Conservation (phyloP, 2,329 filamentous ascomycete species). For the Thielaviopsis cerberus region DNA sequence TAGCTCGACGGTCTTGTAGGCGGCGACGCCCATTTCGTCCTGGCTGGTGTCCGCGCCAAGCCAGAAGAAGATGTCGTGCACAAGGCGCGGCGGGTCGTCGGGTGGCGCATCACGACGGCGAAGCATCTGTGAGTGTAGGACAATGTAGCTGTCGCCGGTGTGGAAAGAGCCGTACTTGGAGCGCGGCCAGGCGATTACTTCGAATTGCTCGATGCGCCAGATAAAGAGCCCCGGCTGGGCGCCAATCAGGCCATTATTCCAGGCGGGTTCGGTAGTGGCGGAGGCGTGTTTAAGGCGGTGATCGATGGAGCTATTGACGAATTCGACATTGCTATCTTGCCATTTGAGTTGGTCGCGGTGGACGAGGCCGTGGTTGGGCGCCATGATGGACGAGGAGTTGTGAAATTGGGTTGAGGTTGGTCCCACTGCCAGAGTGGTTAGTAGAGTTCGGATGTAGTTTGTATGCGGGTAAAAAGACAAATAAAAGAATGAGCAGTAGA, state of each 20-base stretch:
- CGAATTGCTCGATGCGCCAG: conserved; percentile 51
- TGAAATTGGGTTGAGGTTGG: too few species aligned
- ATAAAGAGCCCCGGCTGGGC: conserved; percentile 34
- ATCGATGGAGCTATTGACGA: conserved; percentile 45
- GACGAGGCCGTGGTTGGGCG: conserved; percentile 41
- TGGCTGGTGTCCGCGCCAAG: conserved; percentile 45
- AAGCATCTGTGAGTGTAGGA: conserved; percentile 40
- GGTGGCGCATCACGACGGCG: conserved; percentile 15
- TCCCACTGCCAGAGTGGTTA: too few species aligned
- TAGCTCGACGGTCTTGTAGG: conserved; percentile 55
- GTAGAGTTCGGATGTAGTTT: too few species aligned
- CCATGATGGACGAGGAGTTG: conserved; percentile 24
- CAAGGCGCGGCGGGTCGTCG: conserved; percentile 27
- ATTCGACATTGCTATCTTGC: conserved; percentile 48
- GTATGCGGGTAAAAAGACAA: too few species aligned
- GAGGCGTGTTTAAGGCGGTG: conserved; percentile 51
- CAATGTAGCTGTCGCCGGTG: conserved; percentile 50
- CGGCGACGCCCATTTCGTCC: conserved; percentile 49
- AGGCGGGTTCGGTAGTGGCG: conserved; percentile 45
- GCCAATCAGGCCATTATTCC: conserved; percentile 41
- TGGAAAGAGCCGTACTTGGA: conserved; percentile 41
- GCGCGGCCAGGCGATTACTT: conserved; percentile 42
- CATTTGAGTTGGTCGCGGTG: conserved; percentile 47
- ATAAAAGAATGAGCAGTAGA: too few species aligned
- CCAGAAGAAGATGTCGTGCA: conserved; percentile 54